Evolutionary conservation across 2,329 filamentous ascomycete genomes (phyloP).

Genomic region (Colletotrichum cuscutae): DNA sequence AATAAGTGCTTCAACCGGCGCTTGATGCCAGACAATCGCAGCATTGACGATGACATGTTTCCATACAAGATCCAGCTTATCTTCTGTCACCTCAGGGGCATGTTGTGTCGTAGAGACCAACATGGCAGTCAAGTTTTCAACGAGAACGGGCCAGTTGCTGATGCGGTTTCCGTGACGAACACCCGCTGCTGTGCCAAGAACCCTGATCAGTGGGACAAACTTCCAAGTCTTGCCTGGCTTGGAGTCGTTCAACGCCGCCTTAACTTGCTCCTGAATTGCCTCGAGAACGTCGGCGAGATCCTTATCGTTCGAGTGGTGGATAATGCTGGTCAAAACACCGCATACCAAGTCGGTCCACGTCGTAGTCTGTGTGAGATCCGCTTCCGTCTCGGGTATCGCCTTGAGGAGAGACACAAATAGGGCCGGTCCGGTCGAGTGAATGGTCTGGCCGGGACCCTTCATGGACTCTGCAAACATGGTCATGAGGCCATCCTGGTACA

Average conservation of each 20-base stretch:
- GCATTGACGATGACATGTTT: slow-evolving; percentile 65
- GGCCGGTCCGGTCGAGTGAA: slow-evolving; percentile 69
- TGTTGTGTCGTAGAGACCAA: slow-evolving; percentile 59
- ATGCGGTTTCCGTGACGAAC: slow-evolving; percentile 86
- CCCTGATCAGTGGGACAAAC: slow-evolving; percentile 60
- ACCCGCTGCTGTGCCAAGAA: slow-evolving; percentile 77
- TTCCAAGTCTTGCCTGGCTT: slow-evolving; percentile 48
- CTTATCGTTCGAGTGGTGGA: slow-evolving; percentile 82
- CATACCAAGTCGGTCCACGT: slow-evolving; percentile 74
- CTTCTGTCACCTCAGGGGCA: slow-evolving; percentile 46
- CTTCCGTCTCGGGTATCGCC: slow-evolving; percentile 61
- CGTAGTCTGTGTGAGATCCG: slow-evolving; percentile 55
- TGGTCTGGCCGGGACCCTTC: slow-evolving; percentile 68
- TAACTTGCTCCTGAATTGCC: slow-evolving; percentile 64
- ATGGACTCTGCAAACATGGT: slow-evolving; percentile 88
- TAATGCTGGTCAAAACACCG: slow-evolving; percentile 81
- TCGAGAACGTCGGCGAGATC: slow-evolving; percentile 78
- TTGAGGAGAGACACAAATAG: slow-evolving; percentile 64
- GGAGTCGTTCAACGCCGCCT: slow-evolving; percentile 50
- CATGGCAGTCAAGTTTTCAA: slow-evolving; percentile 65
- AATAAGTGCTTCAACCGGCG: slow-evolving; percentile 83
- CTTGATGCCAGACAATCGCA: slow-evolving; percentile 77
- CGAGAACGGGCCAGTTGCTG: slow-evolving; percentile 74
- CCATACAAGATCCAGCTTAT: slow-evolving; percentile 61
- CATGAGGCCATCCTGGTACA: slow-evolving; percentile 91